These are phyloP conservation scores for Sarocladium strictum DNA, from an alignment of 2,329 filamentous ascomycete species.

Conservation along the genomic window DNA sequence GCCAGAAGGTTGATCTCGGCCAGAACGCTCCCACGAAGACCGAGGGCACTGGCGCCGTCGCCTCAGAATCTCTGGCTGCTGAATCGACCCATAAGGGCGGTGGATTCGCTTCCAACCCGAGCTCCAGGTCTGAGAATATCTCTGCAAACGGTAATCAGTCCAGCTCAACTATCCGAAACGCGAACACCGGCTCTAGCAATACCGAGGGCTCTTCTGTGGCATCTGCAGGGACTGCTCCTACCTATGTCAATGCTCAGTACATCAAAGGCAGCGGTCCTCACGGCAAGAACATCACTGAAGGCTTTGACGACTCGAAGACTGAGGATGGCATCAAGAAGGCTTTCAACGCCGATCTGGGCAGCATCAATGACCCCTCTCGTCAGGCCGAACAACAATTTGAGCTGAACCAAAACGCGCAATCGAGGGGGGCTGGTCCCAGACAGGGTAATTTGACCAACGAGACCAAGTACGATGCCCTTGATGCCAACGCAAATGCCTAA, in stretches of 20 bases:
- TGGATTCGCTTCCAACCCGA: constrained; percentile 53
- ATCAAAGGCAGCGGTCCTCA: constrained; percentile 29
- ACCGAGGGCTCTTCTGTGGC: constrained; percentile 1
- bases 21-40: constrained; percentile 41
- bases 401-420: constrained; percentile 16
- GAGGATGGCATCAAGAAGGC: constrained; percentile 32
- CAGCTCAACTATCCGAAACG: constrained; percentile 3
- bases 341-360: constrained; percentile 37
- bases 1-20: constrained; percentile 34
- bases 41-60: constrained; percentile 60
- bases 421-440: constrained; percentile 19
- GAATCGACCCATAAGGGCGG: constrained; percentile 60
- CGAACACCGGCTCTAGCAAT: constrained; percentile 9
- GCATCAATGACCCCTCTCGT: constrained; percentile 39
- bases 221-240: constrained; percentile 26
- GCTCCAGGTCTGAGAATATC: constrained; percentile 27
- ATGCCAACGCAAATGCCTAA: constrained; percentile 22
- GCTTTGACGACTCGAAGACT: constrained; percentile 25
- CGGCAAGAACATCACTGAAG: constrained; percentile 37
- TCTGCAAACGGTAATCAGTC: constrained; percentile 4
- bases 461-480: constrained; percentile 25
- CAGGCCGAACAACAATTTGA: constrained; percentile 38
- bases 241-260: constrained; percentile 31
- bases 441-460: constrained; percentile 20
- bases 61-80: constrained; percentile 67